Conservation (phyloP, 192 early-diverging fungal species). For the Coemansia sp. region DNA sequence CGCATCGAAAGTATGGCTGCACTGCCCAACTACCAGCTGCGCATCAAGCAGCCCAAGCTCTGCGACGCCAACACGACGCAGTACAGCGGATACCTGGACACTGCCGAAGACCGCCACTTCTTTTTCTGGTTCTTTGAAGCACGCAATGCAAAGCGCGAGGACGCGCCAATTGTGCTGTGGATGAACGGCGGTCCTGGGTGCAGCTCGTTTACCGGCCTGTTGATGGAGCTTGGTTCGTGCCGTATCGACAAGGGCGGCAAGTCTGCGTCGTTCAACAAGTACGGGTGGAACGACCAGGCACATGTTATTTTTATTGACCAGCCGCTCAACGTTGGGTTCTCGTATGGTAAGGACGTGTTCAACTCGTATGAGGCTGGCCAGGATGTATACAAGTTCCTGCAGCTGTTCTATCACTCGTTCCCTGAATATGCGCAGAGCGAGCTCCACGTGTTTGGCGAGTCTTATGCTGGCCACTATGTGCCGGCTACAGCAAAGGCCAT, state of each 20-base stretch:
- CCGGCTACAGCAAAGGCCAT: slow-evolving; percentile 87
- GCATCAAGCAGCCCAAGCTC: slow-evolving; percentile 72
- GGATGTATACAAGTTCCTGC: slow-evolving; percentile 90
- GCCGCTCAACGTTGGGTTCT: slow-evolving; percentile 91
- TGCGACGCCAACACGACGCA: slow-evolving; percentile 89
- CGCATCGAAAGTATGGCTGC: slow-evolving; percentile 7
- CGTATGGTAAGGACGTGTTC: slow-evolving; percentile 72
- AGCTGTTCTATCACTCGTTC: slow-evolving; percentile 86
- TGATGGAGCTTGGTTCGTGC: slow-evolving; percentile 90
- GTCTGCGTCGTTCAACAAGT: slow-evolving; percentile 63
- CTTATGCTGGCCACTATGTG: slow-evolving; percentile 89
- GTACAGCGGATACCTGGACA: slow-evolving; percentile 79
- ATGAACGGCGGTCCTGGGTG: slow-evolving; percentile 87
- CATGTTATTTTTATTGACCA: slow-evolving; percentile 85
- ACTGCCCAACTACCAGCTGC: slow-evolving; percentile 73
- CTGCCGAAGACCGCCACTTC: slow-evolving; percentile 73
- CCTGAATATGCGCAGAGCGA: slow-evolving; percentile 74
- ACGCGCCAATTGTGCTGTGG: slow-evolving; percentile 78
- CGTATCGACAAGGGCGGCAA: slow-evolving; percentile 75
- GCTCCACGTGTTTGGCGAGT: slow-evolving; percentile 90
- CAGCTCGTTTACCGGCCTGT: slow-evolving; percentile 71
- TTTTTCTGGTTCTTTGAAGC: slow-evolving; percentile 99
- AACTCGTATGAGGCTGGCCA: slow-evolving; percentile 76
- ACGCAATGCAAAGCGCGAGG: slow-evolving; percentile 60
- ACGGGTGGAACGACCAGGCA: slow-evolving; percentile 91